phyloP scores from a whole-genome alignment of 2,329 filamentous ascomycete species.

The Xylariaceae sp. region DNA sequence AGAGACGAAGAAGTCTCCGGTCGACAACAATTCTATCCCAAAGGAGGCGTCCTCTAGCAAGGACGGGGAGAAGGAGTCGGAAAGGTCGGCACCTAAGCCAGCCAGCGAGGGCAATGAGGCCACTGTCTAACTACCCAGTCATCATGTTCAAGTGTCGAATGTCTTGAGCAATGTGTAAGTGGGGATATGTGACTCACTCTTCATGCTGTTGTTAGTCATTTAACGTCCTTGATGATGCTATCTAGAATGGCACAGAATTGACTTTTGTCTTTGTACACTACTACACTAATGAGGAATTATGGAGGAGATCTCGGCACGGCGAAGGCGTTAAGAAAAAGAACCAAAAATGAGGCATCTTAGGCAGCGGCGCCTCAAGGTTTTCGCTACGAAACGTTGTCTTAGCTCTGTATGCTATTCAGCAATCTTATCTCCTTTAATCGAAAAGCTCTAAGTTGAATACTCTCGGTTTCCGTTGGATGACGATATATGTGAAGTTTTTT shows the following conservation, averaged over 20 bases:
- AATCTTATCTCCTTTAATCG: constrained; percentile 14
- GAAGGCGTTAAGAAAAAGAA: constrained; percentile 16
- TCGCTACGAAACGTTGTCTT: not conserved
- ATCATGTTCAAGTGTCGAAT: not conserved
- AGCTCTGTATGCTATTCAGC: constrained; percentile 10
- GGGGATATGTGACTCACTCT: constrained; percentile 1
- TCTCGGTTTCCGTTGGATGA: no score
- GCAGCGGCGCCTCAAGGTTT: constrained; percentile 1
- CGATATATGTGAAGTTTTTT: no score
- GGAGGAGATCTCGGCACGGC: constrained; percentile 18
- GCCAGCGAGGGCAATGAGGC: constrained; percentile 59
- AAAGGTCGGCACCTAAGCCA: constrained; percentile 52
- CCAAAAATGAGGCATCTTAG: constrained; percentile 5
- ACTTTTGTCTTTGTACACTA: constrained; percentile 24
- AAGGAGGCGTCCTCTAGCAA: constrained; percentile 43
- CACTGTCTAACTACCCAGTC: constrained; percentile 27
- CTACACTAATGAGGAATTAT: constrained; percentile 25
- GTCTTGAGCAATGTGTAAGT: constrained; percentile 6
- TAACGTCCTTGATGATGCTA: constrained; percentile 12
- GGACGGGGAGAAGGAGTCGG: constrained; percentile 54
- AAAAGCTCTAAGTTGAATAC: constrained; percentile 1
- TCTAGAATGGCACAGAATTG: constrained; percentile 10
- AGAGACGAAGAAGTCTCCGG: constrained; percentile 45
- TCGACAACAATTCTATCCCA: constrained; percentile 34
- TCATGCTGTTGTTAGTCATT: constrained; percentile 6